Base-by-base conservation (phyloP, 208 protist species). In the Leptomonas seymouri region DNA sequence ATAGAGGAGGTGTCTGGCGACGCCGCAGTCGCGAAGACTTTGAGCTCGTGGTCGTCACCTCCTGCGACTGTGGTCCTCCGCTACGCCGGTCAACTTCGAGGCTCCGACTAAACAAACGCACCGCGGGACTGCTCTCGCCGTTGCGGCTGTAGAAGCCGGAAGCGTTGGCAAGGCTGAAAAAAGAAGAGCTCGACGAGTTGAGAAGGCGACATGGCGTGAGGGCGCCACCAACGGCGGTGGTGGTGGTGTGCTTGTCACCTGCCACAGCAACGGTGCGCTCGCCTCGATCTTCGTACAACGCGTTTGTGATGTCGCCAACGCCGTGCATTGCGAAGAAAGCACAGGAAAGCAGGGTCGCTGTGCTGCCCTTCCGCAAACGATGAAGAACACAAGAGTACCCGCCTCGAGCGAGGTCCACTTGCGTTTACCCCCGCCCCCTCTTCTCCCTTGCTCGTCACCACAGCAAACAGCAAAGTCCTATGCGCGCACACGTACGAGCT, bases 181-280 rank as follows among this genome's bases (percentile, higher is more conserved):
- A 58, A 16, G 56, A 59, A 23, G 45, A 64, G 28, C 27, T 21
- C 41, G 57, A 64, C n/a, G 56, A 49, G 21, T 28, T 23, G 39
- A 61, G 39, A 23, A 39, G 31, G 23, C 0, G 56, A 23, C 39
- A 18, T 1, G 23, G 1, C 0, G 27, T 5, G 25, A 15, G 56
- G 14, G 18, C 2, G 5, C 5, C 56, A 28, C 21, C 28, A 18
- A 20, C 21, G 2, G 15, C 16, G 18, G 27, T 41, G 51, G 2
- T 39, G 14, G n/a, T 48, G 54, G 27, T 54, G 34, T 44, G 0
- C 6, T 27, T 20, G 23, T 9, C 5, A n/a, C 8, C 15, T 9
- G 21, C 6, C 23, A 46, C 31, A 3, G 25, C 31, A 44, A 16
- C n/a, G 28, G 34, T 23, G 15, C 27, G 23, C 11, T 23, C 49